phyloP scores from a whole-genome alignment of 768 basidiomycete species.

The Tylopilus subfusipes region DNA sequence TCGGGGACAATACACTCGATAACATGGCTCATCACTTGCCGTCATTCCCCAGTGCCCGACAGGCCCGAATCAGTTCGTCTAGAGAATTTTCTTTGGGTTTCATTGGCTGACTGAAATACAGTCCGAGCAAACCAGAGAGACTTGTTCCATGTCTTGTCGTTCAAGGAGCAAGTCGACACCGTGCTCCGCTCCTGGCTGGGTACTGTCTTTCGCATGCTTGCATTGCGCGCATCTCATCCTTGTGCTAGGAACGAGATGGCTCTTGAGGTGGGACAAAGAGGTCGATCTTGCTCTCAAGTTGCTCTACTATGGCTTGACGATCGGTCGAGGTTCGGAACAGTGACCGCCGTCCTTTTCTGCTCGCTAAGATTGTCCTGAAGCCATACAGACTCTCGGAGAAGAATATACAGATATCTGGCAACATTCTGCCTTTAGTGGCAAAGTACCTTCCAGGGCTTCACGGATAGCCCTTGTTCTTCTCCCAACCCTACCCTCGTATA shows the following conservation, averaged over 20 bases:
- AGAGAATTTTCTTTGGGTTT: background rate
- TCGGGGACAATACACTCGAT: background rate
- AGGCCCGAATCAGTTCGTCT: slow-evolving; percentile 83
- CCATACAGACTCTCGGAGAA: slow-evolving; percentile 82
- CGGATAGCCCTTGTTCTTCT: slow-evolving; percentile 61
- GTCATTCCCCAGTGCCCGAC: slow-evolving; percentile 71
- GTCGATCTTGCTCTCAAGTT: slow-evolving; percentile 66
- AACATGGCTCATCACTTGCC: slow-evolving; percentile 30
- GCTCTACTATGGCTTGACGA: slow-evolving; percentile 70
- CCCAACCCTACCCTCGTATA: slow-evolving; percentile 61
- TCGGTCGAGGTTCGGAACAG: slow-evolving; percentile 57
- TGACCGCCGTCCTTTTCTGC: background rate
- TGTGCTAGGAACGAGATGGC: slow-evolving; percentile 68
- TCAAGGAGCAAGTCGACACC: slow-evolving; percentile 72
- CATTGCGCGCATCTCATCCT: slow-evolving; percentile 10
- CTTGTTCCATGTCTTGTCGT: slow-evolving; percentile 66
- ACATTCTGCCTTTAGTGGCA: slow-evolving; percentile 42
- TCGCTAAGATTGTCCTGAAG: slow-evolving; percentile 36
- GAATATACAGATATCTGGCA: slow-evolving; percentile 88
- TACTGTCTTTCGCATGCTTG: slow-evolving; percentile 1
- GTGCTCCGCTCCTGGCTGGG: slow-evolving; percentile 76
- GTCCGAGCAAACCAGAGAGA: slow-evolving; percentile 87
- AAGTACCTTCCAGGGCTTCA: slow-evolving; percentile 41
- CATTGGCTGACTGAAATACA: slow-evolving; percentile 30
- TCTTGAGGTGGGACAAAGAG: slow-evolving; percentile 79